phyloP scores from a whole-genome alignment of 345 rosid species.

The Hirschfeldia incana region DNA sequence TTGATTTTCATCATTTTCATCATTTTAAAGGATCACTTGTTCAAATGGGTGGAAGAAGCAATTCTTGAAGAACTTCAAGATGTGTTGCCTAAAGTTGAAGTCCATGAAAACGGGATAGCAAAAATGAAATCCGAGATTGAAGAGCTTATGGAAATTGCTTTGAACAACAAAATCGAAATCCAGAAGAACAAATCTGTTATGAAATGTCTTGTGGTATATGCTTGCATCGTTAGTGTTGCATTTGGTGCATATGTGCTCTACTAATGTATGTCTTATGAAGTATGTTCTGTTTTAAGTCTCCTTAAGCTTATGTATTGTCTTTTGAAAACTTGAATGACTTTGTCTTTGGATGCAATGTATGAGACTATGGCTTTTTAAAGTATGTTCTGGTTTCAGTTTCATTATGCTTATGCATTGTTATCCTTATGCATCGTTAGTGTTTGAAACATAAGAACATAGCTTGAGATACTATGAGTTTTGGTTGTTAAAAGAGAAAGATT shows the following conservation, averaged over 20 bases:
- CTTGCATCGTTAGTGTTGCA: not conserved
- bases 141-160: not conserved
- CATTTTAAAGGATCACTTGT: not conserved
- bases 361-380: no score
- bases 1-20: not conserved
- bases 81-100: not conserved
- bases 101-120: not conserved
- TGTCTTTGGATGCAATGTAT: no score
- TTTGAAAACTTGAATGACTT: no score
- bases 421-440: no score
- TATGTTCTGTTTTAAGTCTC: not conserved
- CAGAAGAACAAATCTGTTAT: not conserved
- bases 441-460: no score
- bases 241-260: not conserved
- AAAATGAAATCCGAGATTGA: not conserved
- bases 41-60: not conserved
- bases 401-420: no score
- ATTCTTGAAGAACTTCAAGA: not conserved
- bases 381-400: no score
- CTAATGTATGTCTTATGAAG: not conserved
- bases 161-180: not conserved
- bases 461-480: no score
- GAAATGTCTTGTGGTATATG: not conserved
- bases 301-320: not conserved
- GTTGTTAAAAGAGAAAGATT: not conserved